Conservation (phyloP, 139 green algal genomes). For the Tetradesmus obliquus region DNA sequence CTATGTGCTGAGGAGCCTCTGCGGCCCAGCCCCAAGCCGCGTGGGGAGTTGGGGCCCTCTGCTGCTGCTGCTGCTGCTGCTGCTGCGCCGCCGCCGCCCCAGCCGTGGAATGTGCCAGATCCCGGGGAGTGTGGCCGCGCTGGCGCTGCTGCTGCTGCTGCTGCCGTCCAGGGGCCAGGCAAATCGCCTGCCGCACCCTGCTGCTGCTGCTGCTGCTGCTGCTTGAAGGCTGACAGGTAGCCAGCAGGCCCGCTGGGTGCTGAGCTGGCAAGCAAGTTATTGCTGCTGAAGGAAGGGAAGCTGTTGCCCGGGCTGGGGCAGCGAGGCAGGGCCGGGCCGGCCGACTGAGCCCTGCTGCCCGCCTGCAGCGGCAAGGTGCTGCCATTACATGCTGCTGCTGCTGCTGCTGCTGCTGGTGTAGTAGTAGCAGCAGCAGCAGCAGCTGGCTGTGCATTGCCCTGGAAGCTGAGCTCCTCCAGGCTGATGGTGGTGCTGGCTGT, state of each 20-base stretch:
- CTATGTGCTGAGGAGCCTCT: background rate
- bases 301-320: background rate
- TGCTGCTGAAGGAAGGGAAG: background rate
- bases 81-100: too few species aligned
- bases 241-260: background rate
- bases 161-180: too few species aligned
- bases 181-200: background rate
- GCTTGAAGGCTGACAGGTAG: background rate
- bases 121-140: too few species aligned
- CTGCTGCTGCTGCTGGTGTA: background rate
- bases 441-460: background rate
- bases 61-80: background rate
- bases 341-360: background rate
- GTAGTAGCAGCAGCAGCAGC: background rate
- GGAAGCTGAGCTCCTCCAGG: background rate
- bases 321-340: background rate
- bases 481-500: background rate
- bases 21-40: background rate
- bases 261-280: background rate
- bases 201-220: constrained; percentile 15
- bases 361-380: too few species aligned
- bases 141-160: too few species aligned
- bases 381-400: background rate
- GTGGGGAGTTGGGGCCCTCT: background rate
- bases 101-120: background rate